Evolutionary conservation across 2,329 filamentous ascomycete genomes (phyloP), one percentile per base, ranked within the genome.

Genomic region (Gnomoniopsis smithogilvyi): DNA sequence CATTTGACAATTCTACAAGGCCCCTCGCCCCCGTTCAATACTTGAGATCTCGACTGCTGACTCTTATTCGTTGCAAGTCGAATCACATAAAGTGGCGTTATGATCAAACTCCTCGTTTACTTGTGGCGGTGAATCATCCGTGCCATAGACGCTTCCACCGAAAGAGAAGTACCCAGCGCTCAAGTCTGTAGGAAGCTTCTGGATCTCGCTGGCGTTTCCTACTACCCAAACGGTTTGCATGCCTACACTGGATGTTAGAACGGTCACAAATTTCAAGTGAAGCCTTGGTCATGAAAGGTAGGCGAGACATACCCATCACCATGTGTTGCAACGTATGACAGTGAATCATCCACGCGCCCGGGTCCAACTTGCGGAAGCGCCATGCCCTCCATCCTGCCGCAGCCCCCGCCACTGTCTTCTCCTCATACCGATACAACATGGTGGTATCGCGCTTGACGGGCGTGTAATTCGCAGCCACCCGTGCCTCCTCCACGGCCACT

Each of bases 291-390:
- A 15, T 66, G 65, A 67, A 65, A 6, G 67, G 58, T 66, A 64
- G 66, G 17, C n/a, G 26, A 14, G 33, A 69, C 76, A 72, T 70
- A 65, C 78, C 80, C 81, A 85, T 85, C 19, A 82, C 70, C 76
- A 84, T 82, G 66, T 87, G 84, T 56, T 80, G 78, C 52, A 82
- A 63, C 17, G 81, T 78, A 67, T 87, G 84, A 62, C 84, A 87
- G 67, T 87, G 84, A 62, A 86, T 73, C 81, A 86, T 81, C 82
- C 82, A 87, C 3, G 82, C 81, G 0, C 84, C 84, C 0, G 86
- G 78, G 3, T 81, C 64, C 1, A 68, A 71, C 1, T 80, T 67
- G 4, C 73, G 66, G 1, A 87, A 69, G 11, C 85, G 73, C 85
- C 84, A 88, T 0, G 77, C 84, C 21, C 85, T 73, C 85, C 85